Evolutionary conservation across 129 eudicot species (phyloP), one percentile per base, ranked within the genome.

Genomic region (Artemisia argyi): DNA sequence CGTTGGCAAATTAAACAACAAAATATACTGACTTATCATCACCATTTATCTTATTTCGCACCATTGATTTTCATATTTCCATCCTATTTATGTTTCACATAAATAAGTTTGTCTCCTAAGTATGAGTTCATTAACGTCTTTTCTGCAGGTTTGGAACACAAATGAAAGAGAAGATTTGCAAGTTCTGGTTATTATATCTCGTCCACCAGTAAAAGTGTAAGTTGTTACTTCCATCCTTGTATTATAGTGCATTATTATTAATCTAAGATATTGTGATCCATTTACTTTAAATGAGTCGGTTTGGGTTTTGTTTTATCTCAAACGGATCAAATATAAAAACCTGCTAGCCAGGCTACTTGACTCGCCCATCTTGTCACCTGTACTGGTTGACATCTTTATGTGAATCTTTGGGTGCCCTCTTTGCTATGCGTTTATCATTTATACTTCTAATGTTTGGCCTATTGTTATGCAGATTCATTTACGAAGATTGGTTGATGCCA

Each of bases 171-270:
- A 92, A 60, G 96, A 92, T 83, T 74, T 92, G 80, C 96, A 92
- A 56, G 75, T 92, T 71, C 61, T 92, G 12, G 96, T 87, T 73
- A 55, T 87, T 12, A 85, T 89, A 77, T 86, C 96, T 35, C 91
- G 91, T 52, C 98, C 98, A n/a, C 98, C 98, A 10, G 78, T 85
- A 56, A 92, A 87, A 87, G 66, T 87, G 98, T 91, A 82, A 75
- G 86, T 69, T 47, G 18, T n/a, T n/a, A 15, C 26, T 24, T 24
- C 26, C 26, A 24, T 24, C 26, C 26, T 24, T 24, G 0, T 59
- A 30, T 4, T 30, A 72, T 30, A 8, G 11, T 65, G 17, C 13
- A 7, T 49, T 3, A 11, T 49, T 49, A 49, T 11, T 49, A 49
- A 3, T 9, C 13, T 11, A 1, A 49, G 53, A 6, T 20, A 35